These are phyloP conservation scores for Cercospora sp. DNA, from an alignment of 2,329 filamentous ascomycete species.

Conservation along the genomic window DNA sequence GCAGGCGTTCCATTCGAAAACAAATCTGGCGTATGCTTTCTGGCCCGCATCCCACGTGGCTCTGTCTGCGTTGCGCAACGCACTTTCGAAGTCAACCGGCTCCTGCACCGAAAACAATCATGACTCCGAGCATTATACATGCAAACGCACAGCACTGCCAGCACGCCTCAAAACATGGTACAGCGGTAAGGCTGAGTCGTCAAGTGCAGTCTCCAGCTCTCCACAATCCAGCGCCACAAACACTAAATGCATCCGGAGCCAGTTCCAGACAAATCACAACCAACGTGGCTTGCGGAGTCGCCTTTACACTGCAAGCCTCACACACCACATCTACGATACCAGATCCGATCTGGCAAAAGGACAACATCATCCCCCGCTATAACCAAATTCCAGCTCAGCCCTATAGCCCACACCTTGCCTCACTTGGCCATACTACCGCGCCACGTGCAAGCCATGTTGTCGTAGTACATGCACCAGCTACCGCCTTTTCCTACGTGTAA, in stretches of 20 bases:
- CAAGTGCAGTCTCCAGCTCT: not conserved
- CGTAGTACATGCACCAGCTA: not conserved
- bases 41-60: not conserved
- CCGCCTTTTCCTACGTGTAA: not conserved
- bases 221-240: constrained; percentile 8
- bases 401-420: constrained; percentile 2
- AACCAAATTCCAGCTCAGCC: constrained; percentile 9
- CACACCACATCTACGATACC: constrained; percentile 4
- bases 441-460: constrained; percentile 10
- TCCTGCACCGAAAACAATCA: not conserved
- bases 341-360: constrained; percentile 5
- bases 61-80: not conserved
- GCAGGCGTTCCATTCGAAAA: not conserved
- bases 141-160: constrained; percentile 11
- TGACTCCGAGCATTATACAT: not conserved
- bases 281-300: constrained; percentile 17
- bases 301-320: constrained; percentile 16
- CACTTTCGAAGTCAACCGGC: not conserved
- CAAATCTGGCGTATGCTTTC: not conserved
- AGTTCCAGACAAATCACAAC: constrained; percentile 7
- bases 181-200: constrained; percentile 16
- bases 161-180: not conserved
- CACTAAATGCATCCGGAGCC: not conserved
- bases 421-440: not conserved
- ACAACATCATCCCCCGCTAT: not conserved